phyloP scores from a whole-genome alignment of 495 filamentous ascomycete genomes.

The Aspergillus olivimuriae region DNA sequence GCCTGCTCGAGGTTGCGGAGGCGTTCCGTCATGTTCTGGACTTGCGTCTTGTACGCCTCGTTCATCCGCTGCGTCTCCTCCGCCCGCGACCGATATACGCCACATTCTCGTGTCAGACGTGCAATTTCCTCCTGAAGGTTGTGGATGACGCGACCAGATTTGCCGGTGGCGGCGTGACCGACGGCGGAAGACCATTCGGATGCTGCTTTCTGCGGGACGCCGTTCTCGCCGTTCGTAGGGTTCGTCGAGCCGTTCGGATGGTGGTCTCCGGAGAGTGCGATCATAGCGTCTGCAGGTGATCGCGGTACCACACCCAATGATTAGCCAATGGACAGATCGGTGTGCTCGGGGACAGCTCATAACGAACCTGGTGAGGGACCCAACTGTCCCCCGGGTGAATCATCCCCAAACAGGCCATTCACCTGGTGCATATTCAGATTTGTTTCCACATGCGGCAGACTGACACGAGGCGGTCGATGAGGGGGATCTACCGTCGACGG shows the following conservation, averaged over 20 bases:
- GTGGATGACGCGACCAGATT: slow-evolving; percentile 91
- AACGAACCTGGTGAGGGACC: slow-evolving; percentile 18
- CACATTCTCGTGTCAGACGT: slow-evolving; percentile 70
- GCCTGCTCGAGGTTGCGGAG: slow-evolving; percentile 60
- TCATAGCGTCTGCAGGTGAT: too few relatives aligned
- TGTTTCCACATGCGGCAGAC: slow-evolving; percentile 38
- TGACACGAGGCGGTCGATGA: slow-evolving; percentile 30
- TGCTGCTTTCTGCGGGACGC: not conserved
- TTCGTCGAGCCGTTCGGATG: slow-evolving; percentile 18
- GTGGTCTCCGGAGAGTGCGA: too few relatives aligned
- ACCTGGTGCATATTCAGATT: slow-evolving; percentile 42
- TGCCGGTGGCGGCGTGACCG: slow-evolving; percentile 74
- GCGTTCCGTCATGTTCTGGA: slow-evolving; percentile 53
- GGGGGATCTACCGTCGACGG: slow-evolving; percentile 16
- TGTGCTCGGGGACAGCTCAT: not conserved
- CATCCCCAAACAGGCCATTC: slow-evolving; percentile 30
- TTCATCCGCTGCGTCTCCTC: slow-evolving; percentile 69
- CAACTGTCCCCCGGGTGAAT: slow-evolving; percentile 16
- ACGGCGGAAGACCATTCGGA: slow-evolving; percentile 65
- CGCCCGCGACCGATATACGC: slow-evolving; percentile 61
- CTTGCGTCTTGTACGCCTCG: slow-evolving; percentile 66
- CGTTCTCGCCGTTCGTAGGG: slow-evolving; percentile 23
- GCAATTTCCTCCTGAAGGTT: slow-evolving; percentile 85
- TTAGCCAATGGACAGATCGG: not conserved
- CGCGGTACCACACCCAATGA: too few relatives aligned